Conservation (phyloP, 2,329 filamentous ascomycete species). For the Aspergillus glaucus region DNA sequence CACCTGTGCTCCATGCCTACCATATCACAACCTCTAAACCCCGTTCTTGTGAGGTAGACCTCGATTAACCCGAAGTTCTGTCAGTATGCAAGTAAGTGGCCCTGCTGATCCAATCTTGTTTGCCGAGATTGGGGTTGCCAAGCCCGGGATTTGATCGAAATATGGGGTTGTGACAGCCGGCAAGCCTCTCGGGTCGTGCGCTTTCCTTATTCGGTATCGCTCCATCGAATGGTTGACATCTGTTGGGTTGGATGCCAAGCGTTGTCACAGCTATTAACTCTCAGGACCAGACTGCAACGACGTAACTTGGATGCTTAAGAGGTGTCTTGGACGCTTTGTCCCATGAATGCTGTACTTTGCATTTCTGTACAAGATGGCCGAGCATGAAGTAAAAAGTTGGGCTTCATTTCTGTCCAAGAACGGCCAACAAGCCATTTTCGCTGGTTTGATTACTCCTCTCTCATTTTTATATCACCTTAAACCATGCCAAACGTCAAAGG, state of each 20-base stretch:
- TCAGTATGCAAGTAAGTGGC: too few species aligned
- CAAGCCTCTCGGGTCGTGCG: neutral
- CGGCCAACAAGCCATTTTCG: neutral
- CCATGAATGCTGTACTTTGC: neutral
- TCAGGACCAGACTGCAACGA: neutral
- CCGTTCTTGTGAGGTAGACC: too few species aligned
- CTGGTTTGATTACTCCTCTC: neutral
- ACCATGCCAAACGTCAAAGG: constrained; percentile 11
- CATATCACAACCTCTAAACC: too few species aligned
- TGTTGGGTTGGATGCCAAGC: neutral
- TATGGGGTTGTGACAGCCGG: neutral
- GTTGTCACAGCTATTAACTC: neutral
- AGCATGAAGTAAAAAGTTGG: neutral
- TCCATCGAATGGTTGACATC: neutral
- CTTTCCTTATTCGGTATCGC: neutral
- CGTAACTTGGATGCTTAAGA: neutral
- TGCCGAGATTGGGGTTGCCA: neutral
- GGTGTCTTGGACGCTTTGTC: neutral
- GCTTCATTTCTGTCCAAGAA: neutral
- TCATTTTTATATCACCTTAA: neutral
- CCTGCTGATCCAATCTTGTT: neutral
- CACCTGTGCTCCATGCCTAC: too few species aligned
- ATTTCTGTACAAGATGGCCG: neutral
- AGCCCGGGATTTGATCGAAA: neutral
- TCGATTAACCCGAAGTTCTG: too few species aligned